phyloP scores from a whole-genome alignment of 2,329 filamentous ascomycete genomes.

The Didymella sp. region DNA sequence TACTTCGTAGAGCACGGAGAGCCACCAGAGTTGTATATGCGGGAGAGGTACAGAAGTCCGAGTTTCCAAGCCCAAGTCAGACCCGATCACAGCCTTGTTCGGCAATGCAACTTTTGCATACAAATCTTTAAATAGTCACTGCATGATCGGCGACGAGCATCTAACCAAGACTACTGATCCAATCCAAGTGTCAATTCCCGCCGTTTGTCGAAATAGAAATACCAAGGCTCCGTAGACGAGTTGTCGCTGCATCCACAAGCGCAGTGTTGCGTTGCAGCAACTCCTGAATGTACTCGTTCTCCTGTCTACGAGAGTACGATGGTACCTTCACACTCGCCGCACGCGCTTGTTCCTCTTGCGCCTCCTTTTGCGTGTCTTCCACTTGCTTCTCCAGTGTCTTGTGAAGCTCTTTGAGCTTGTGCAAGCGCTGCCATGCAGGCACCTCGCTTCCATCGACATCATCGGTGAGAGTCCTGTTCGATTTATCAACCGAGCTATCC shows the following conservation, averaged over 20 bases:
- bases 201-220: slow-evolving; percentile 30
- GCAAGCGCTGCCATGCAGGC: slow-evolving; percentile 61
- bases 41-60: too few relatives aligned
- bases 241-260: slow-evolving; percentile 44
- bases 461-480: slow-evolving; percentile 38
- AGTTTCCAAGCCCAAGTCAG: too few relatives aligned
- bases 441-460: slow-evolving; percentile 41
- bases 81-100: too few relatives aligned
- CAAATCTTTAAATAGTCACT: too few relatives aligned
- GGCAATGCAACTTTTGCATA: too few relatives aligned
- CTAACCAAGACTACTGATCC: too few relatives aligned
- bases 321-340: slow-evolving; percentile 39
- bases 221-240: slow-evolving; percentile 39
- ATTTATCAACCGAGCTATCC: slow-evolving; percentile 48
- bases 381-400: slow-evolving; percentile 55
- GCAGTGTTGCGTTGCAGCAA: slow-evolving; percentile 43
- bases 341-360: slow-evolving; percentile 22
- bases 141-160: too few relatives aligned
- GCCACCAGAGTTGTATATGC: too few relatives aligned
- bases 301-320: slow-evolving; percentile 42
- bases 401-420: slow-evolving; percentile 63
- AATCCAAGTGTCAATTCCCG: background rate
- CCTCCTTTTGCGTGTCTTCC: slow-evolving; percentile 26
- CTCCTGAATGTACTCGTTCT: slow-evolving; percentile 45
- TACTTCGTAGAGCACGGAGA: too few relatives aligned